A percentile compares a stretch with the other conserved stretches of the same genome.
phyloP scores from a whole-genome alignment of 495 filamentous ascomycete genomes.

The Bacidia rubella region DNA sequence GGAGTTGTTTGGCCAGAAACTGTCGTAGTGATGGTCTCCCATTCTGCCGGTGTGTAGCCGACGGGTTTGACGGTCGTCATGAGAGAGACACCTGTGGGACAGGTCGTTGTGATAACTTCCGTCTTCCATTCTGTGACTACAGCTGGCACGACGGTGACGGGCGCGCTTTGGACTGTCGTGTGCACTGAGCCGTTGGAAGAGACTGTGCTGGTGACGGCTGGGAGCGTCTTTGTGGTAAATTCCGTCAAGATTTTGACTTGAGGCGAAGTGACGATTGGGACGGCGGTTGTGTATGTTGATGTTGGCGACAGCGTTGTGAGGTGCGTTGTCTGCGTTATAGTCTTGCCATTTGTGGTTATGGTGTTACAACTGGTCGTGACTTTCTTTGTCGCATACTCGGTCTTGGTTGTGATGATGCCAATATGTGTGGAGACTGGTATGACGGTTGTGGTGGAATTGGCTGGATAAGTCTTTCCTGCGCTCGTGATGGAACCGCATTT shows the following conservation, averaged over 20 bases:
- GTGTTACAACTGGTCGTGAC: background rate
- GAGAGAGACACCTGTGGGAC: background rate
- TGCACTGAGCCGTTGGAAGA: background rate
- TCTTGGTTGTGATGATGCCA: background rate
- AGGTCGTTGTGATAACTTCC: background rate
- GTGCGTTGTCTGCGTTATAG: background rate
- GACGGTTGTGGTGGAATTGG: background rate
- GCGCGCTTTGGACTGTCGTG: background rate
- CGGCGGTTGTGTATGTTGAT: slow-evolving; percentile 1
- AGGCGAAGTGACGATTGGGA: background rate
- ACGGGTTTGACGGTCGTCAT: background rate
- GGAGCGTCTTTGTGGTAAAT: slow-evolving; percentile 2
- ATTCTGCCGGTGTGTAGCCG: background rate
- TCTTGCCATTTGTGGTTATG: background rate
- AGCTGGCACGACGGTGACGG: slow-evolving; percentile 3
- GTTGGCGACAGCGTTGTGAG: background rate
- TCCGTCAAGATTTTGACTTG: background rate
- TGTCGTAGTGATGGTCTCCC: background rate
- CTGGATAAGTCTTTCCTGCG: background rate
- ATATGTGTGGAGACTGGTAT: background rate
- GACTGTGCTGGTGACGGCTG: background rate
- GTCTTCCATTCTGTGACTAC: background rate
- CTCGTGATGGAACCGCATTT: background rate
- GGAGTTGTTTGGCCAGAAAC: background rate
- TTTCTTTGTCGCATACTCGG: slow-evolving; percentile 1